Evolutionary conservation across 352 stramenopile genomes (phyloP).

Genomic region (Phytophthora palmivora): DNA sequence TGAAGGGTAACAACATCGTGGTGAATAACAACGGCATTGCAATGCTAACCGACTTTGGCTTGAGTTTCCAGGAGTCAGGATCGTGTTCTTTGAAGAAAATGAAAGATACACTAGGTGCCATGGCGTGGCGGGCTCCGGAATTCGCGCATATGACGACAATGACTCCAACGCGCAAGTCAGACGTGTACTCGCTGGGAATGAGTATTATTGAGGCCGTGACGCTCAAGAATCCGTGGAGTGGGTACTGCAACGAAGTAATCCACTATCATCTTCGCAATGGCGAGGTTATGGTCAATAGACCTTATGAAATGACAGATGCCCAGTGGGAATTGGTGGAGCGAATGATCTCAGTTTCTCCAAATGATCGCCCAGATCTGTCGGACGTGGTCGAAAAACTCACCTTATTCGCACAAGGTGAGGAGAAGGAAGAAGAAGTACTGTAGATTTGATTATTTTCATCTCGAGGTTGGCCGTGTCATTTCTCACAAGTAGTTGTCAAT

Average conservation of each 20-base stretch:
- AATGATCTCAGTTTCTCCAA: background rate
- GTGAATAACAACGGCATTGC: conserved; percentile 31
- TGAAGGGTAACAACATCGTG: conserved; percentile 29
- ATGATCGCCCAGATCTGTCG: background rate
- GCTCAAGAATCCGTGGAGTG: background rate
- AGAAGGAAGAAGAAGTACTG: too few relatives aligned
- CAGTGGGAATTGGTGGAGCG: background rate
- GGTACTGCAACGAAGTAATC: background rate
- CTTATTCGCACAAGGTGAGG: background rate
- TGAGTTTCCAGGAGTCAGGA: conserved; percentile 2
- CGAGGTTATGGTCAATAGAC: background rate
- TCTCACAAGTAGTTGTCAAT: too few relatives aligned
- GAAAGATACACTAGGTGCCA: conserved; percentile 1
- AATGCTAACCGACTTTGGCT: conserved; percentile 48
- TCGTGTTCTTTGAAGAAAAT: conserved; percentile 18
- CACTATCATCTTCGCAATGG: background rate
- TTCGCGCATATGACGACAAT: background rate
- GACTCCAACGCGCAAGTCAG: background rate
- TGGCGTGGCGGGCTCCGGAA: background rate
- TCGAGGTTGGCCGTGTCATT: too few relatives aligned
- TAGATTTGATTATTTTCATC: too few relatives aligned
- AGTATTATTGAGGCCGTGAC: background rate
- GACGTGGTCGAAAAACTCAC: background rate
- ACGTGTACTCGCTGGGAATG: background rate
- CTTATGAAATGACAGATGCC: background rate